Conservation (phyloP, 192 early-diverging fungal genomes). For the Funneliformis geosporum region DNA sequence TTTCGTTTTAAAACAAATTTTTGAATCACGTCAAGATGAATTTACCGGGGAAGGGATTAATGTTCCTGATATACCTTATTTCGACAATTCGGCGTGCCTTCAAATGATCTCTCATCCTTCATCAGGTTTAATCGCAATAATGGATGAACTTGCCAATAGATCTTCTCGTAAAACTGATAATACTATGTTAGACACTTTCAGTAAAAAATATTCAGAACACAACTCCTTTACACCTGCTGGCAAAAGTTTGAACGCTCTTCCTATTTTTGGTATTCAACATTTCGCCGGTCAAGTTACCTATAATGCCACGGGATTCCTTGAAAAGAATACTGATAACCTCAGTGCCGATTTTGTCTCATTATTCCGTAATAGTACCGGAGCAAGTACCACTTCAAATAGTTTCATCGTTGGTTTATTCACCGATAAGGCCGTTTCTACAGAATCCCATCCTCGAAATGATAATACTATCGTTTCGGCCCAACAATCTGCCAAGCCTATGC, state of each 20-base stretch:
- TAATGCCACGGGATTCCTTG: slow-evolving; percentile 66
- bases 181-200: slow-evolving; percentile 56
- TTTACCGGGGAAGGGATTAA: slow-evolving; percentile 63
- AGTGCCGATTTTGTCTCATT: slow-evolving; percentile 84
- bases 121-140: slow-evolving; percentile 72
- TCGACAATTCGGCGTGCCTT: slow-evolving; percentile 67
- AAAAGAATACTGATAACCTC: slow-evolving; percentile 75
- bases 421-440: slow-evolving; percentile 68
- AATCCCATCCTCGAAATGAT: slow-evolving; percentile 80
- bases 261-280: slow-evolving; percentile 78
- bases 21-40: slow-evolving; percentile 66
- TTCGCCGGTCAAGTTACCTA: slow-evolving; percentile 73
- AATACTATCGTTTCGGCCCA: slow-evolving; percentile 81
- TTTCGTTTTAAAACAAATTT: slow-evolving; percentile 69
- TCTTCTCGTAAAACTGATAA: slow-evolving; percentile 46
- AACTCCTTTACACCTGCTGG: slow-evolving; percentile 47
- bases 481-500: slow-evolving; percentile 67
- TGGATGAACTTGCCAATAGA: slow-evolving; percentile 70
- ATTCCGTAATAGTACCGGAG: slow-evolving; percentile 75
- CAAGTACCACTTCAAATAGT: slow-evolving; percentile 61
- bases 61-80: slow-evolving; percentile 55
- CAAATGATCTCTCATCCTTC: slow-evolving; percentile 64
- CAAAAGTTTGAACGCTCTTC: slow-evolving; percentile 44
- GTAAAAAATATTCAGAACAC: slow-evolving; percentile 53
- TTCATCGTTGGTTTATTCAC: slow-evolving; percentile 79